Evolutionary conservation across 2,329 filamentous ascomycete genomes (phyloP).

Genomic region (Calonectria hongkongensis): DNA sequence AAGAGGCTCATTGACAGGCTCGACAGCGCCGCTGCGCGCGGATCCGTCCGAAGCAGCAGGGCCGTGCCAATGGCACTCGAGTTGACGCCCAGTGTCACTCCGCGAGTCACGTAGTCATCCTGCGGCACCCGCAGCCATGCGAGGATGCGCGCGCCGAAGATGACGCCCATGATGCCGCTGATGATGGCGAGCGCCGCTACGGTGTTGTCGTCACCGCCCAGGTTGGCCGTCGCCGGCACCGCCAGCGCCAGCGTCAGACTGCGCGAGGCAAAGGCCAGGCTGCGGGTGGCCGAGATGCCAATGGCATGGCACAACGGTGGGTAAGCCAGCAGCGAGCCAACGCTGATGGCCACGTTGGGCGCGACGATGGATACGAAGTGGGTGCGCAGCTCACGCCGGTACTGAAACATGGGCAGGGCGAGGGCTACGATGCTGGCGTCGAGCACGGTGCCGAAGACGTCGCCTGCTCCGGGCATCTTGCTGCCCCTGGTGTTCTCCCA

Average conservation of each 20-base stretch:
- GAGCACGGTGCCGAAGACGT: constrained; percentile 72
- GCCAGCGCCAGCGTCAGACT: constrained; percentile 77
- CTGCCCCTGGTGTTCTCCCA: constrained; percentile 62
- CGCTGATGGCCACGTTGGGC: constrained; percentile 70
- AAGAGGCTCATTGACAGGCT: constrained; percentile 78
- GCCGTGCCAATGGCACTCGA: constrained; percentile 77
- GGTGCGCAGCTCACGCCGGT: constrained; percentile 71
- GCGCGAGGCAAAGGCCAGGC: constrained; percentile 73
- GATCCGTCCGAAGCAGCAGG: constrained; percentile 72
- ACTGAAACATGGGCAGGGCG: constrained; percentile 77
- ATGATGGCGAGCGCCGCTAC: constrained; percentile 75
- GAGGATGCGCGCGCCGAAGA: constrained; percentile 72
- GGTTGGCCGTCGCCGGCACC: constrained; percentile 72
- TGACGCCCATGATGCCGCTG: constrained; percentile 75
- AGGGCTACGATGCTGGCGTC: constrained; percentile 76
- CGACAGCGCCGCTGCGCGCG: constrained; percentile 75
- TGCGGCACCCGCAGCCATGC: constrained; percentile 71
- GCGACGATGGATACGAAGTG: constrained; percentile 73
- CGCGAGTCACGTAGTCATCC: constrained; percentile 79
- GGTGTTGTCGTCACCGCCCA: constrained; percentile 74
- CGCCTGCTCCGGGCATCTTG: constrained; percentile 71
- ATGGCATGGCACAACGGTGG: constrained; percentile 72
- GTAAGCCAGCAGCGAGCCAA: constrained; percentile 74
- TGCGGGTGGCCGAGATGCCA: constrained; percentile 71
- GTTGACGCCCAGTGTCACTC: constrained; percentile 77